Evolutionary conservation across 2,329 filamentous ascomycete species (phyloP).

Genomic region (Botryotinia calthae): DNA sequence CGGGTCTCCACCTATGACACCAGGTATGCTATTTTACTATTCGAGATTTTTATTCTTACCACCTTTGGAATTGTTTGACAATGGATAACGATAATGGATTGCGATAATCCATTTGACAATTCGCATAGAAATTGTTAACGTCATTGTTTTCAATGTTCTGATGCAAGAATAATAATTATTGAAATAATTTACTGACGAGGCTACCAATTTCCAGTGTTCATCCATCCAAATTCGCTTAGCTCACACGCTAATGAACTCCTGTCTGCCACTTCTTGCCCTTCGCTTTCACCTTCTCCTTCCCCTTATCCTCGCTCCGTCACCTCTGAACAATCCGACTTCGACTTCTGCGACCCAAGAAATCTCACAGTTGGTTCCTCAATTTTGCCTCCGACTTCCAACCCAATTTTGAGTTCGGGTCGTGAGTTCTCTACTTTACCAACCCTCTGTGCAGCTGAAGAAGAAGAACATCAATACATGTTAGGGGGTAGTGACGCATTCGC

Average conservation of each 20-base stretch:
- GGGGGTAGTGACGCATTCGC: conserved; percentile 38
- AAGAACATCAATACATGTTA: conserved; percentile 53
- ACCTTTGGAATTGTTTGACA: not conserved
- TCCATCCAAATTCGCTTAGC: conserved; percentile 65
- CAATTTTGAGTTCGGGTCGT: conserved; percentile 46
- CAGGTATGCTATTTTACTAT: conserved; percentile 62
- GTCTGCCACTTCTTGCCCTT: conserved; percentile 72
- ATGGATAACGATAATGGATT: not conserved
- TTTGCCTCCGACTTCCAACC: conserved; percentile 29
- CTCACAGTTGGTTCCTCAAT: conserved; percentile 66
- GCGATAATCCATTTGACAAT: not conserved
- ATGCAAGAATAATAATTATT: not conserved
- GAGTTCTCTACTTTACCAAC: conserved; percentile 66
- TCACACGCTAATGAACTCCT: conserved; percentile 66
- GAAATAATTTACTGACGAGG: conserved; percentile 15
- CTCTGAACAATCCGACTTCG: conserved; percentile 63
- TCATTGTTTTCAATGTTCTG: not conserved
- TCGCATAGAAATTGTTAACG: not conserved
- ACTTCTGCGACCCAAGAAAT: conserved; percentile 90
- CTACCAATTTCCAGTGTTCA: conserved; percentile 52
- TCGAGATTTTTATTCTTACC: not conserved
- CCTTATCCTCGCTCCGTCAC: conserved; percentile 69
- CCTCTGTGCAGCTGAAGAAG: conserved; percentile 56
- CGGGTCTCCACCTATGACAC: conserved; percentile 82
- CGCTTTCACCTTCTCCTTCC: conserved; percentile 82